phyloP scores from a whole-genome alignment of 208 protist genomes.

The Ichthyophonus hoferi region DNA sequence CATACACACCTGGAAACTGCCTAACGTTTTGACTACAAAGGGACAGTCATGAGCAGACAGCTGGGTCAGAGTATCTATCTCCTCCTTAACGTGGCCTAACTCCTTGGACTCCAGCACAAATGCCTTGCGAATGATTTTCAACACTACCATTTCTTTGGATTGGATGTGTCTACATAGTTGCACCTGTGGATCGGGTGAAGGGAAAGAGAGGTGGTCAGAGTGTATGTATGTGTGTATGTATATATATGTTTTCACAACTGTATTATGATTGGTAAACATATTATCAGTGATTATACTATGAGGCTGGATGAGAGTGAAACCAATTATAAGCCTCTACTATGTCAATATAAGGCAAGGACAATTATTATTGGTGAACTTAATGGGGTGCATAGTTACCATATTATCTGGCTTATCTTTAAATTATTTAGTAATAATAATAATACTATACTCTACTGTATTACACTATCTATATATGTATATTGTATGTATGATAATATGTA shows the following conservation, averaged over 20 bases:
- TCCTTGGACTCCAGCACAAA: neutral
- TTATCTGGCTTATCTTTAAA: neutral
- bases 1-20: neutral
- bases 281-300: too few relatives aligned
- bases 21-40: conserved; percentile 14
- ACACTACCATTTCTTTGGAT: conserved; percentile 4
- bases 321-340: neutral
- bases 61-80: neutral
- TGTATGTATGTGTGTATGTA: neutral
- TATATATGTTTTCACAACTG: neutral
- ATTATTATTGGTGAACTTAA: neutral
- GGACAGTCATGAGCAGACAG: conserved; percentile 26
- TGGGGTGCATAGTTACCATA: neutral
- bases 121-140: conserved; percentile 20
- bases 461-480: too few relatives aligned
- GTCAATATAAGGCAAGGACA: neutral
- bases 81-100: conserved; percentile 16
- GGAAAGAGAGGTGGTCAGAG: neutral
- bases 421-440: too few relatives aligned
- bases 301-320: neutral
- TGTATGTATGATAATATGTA: too few relatives aligned
- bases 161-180: neutral
- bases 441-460: too few relatives aligned
- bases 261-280: neutral
- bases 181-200: neutral